A percentile compares a stretch with the other conserved stretches of the same genome.
Evolutionary conservation across 352 stramenopile species (phyloP).

Genomic region (Blastocystis sp.): DNA sequence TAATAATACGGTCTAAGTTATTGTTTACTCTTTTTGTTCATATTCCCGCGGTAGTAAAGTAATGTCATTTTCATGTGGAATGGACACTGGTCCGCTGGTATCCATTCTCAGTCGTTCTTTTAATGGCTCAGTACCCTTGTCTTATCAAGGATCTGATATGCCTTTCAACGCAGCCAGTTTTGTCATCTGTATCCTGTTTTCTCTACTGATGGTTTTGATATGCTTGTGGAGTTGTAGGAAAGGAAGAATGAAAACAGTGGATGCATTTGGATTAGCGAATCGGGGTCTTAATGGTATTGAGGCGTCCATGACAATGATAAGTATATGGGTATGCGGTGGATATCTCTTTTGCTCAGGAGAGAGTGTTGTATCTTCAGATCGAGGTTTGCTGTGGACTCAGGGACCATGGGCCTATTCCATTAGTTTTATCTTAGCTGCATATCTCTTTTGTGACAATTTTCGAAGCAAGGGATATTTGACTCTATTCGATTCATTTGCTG

Average conservation of each 20-base stretch:
- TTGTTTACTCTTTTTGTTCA: background rate
- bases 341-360: constrained; percentile 27
- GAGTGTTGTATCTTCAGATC: background rate
- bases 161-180: background rate
- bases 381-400: constrained; percentile 42
- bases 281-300: background rate
- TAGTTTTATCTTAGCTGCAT: constrained; percentile 13
- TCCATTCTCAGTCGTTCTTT: background rate
- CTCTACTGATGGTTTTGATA: background rate
- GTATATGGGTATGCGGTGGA: constrained; percentile 26
- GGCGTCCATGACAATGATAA: background rate
- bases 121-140: background rate
- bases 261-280: background rate
- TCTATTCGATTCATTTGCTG: background rate
- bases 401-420: constrained; percentile 9
- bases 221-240: background rate
- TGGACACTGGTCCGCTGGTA: background rate
- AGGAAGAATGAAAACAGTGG: background rate
- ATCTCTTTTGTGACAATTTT: constrained; percentile 36
- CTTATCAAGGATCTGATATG: background rate
- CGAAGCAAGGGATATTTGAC: constrained; percentile 11
- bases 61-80: background rate
- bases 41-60: too few species aligned
- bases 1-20: background rate
- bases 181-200: background rate